Percentiles rank a stretch among this genome's conserved stretches.
Conservation (phyloP, 129 eudicot species). For the Scalesia atractyloides region DNA sequence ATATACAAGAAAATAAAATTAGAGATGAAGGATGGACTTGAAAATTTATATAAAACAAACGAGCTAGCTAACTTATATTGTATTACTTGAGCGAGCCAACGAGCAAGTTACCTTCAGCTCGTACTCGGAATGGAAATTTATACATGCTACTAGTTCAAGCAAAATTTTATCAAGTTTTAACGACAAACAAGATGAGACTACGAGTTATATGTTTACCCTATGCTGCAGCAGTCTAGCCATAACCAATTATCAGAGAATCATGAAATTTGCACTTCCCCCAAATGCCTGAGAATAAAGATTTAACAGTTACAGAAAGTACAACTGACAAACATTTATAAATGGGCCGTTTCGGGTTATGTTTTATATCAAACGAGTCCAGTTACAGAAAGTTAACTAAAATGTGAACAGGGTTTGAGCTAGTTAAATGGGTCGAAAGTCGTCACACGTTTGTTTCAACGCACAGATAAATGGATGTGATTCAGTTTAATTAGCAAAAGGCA, state of each 20-base stretch:
- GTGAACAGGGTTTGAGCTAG: background rate
- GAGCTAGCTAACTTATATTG: no score
- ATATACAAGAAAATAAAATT: no score
- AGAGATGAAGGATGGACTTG: no score
- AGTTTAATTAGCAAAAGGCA: constrained; percentile 3
- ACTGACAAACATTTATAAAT: background rate
- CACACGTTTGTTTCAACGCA: background rate
- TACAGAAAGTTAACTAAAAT: background rate
- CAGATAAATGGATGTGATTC: background rate
- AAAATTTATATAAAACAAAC: no score
- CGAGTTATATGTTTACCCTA: background rate
- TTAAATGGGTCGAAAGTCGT: background rate
- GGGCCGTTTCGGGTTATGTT: background rate
- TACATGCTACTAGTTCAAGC: no score
- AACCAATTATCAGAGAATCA: constrained; percentile 32
- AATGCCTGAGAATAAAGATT: constrained; percentile 43
- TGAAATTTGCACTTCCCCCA: constrained; percentile 37
- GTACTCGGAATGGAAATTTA: no score
- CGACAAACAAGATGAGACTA: no score
- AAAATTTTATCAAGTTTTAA: no score
- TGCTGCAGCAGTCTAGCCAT: constrained; percentile 8
- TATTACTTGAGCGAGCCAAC: no score
- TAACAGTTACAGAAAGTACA: background rate
- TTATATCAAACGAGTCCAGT: background rate
- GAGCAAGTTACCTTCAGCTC: no score